phyloP scores from a whole-genome alignment of 2,329 filamentous ascomycete species.

The Sclerotinia borealis region DNA sequence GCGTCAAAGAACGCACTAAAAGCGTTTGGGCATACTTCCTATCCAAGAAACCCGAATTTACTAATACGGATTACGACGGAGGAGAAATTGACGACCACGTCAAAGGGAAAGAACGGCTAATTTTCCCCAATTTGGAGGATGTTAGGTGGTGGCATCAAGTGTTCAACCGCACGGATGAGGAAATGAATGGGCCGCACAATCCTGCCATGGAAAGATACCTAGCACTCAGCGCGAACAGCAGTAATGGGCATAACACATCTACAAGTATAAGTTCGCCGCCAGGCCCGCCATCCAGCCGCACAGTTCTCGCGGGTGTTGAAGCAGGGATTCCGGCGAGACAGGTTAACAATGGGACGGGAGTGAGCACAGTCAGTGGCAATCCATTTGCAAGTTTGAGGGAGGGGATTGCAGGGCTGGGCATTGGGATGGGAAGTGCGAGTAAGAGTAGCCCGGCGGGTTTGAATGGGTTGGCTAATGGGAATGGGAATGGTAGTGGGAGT shows the following conservation, averaged over 20 bases:
- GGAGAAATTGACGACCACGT: constrained; percentile 68
- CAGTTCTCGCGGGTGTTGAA: constrained; percentile 3
- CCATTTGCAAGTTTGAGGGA: constrained; percentile 38
- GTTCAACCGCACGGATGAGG: constrained; percentile 79
- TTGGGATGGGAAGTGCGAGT: constrained; percentile 31
- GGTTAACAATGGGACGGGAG: constrained; percentile 28
- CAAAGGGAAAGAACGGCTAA: constrained; percentile 72
- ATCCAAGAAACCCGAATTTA: constrained; percentile 70
- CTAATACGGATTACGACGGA: constrained; percentile 71
- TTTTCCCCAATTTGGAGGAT: constrained; percentile 71
- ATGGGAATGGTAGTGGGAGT: constrained; percentile 12
- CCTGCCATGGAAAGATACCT: constrained; percentile 37
- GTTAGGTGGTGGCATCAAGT: constrained; percentile 91
- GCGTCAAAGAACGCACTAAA: constrained; percentile 63
- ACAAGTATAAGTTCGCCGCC: neutral
- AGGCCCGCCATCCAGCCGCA: neutral
- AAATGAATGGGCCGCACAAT: constrained; percentile 76
- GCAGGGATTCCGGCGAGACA: constrained; percentile 19
- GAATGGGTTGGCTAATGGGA: neutral
- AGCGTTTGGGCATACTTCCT: constrained; percentile 98
- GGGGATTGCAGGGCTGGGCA: constrained; percentile 39
- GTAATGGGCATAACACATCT: constrained; percentile 3
- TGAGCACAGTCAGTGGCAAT: constrained; percentile 32
- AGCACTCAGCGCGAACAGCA: neutral
- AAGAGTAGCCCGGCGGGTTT: constrained; percentile 23